A percentile compares a stretch with the other conserved stretches of the same genome.
Conservation (phyloP, 2,329 filamentous ascomycete genomes). For the Exophiala bonariae region DNA sequence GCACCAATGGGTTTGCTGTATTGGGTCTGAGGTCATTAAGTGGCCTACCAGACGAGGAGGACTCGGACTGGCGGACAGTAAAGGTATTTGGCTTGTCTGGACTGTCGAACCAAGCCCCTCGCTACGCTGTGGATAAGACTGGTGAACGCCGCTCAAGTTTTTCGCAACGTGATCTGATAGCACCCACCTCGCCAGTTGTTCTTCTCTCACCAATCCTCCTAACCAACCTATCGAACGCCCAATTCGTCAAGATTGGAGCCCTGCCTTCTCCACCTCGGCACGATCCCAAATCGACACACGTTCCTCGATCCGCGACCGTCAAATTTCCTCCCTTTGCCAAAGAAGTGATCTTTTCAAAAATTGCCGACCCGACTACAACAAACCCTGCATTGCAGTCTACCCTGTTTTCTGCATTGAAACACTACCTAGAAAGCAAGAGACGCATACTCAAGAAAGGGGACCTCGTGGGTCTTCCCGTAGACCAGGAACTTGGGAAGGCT, state of each 20-base stretch:
- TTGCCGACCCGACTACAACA: slow-evolving; percentile 84
- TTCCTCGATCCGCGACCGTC: slow-evolving; percentile 21
- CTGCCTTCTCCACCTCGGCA: slow-evolving; percentile 34
- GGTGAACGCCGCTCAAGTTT: slow-evolving; percentile 56
- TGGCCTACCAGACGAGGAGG: slow-evolving; percentile 46
- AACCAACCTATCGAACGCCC: slow-evolving; percentile 77
- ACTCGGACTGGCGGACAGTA: slow-evolving; percentile 79
- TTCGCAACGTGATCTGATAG: slow-evolving; percentile 44
- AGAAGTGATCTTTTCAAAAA: slow-evolving; percentile 84
- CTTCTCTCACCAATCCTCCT: slow-evolving; percentile 86
- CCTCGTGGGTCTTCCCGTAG: slow-evolving; percentile 83
- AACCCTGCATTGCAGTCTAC: slow-evolving; percentile 83
- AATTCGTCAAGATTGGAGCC: slow-evolving; percentile 76
- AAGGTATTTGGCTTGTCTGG: slow-evolving; percentile 85
- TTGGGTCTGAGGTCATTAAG: slow-evolving; percentile 13
- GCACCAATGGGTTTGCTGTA: slow-evolving; percentile 35
- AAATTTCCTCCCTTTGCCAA: slow-evolving; percentile 61
- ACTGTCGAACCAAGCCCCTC: slow-evolving; percentile 53
- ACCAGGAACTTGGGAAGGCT: slow-evolving; percentile 78
- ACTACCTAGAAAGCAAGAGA: slow-evolving; percentile 79
- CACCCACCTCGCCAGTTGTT: slow-evolving; percentile 57
- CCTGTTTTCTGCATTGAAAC: slow-evolving; percentile 81
- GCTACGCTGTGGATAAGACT: slow-evolving; percentile 55
- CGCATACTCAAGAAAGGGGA: slow-evolving; percentile 85
- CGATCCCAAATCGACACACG: slow-evolving; percentile 16